phyloP scores from a whole-genome alignment of 108 stramenopile species.

The Phaeodactylum tricornutum region DNA sequence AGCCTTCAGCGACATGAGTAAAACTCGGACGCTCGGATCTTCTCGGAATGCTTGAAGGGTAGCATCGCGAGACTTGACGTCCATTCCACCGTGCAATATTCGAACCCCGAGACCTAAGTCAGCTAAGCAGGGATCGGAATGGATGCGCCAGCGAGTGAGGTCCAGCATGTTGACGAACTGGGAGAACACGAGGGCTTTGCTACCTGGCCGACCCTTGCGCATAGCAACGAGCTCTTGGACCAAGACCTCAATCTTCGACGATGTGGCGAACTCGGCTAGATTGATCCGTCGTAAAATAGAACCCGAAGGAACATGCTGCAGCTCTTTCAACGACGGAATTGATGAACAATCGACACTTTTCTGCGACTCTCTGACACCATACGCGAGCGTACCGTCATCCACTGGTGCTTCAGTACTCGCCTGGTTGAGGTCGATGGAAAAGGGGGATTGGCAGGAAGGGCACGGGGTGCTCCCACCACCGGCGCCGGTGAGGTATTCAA shows the following conservation, averaged over 20 bases:
- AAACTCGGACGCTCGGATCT: conserved; percentile 73
- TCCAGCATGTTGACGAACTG: conserved; percentile 98
- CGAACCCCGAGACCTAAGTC: conserved; percentile 70
- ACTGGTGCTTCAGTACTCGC: conserved; percentile 30
- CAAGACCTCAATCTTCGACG: conserved; percentile 93
- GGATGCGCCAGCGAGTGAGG: conserved; percentile 87
- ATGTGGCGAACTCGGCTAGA: conserved; percentile 88
- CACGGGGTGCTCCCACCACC: conserved; percentile 35
- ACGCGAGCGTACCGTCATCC: conserved; percentile 40
- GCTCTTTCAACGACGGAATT: conserved; percentile 69
- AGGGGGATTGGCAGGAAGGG: conserved; percentile 68
- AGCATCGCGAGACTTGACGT: conserved; percentile 79
- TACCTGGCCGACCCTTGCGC: conserved; percentile 79
- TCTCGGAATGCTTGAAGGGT: conserved; percentile 79
- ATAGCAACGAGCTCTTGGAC: conserved; percentile 84
- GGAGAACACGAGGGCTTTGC: conserved; percentile 96
- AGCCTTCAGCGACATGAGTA: conserved; percentile 93
- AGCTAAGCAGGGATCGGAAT: conserved; percentile 70
- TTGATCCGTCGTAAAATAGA: conserved; percentile 91
- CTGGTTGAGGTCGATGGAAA: conserved; percentile 75
- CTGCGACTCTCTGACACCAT: not conserved
- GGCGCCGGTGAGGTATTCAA: conserved; percentile 64
- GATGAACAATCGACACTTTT: not conserved
- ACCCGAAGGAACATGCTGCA: conserved; percentile 61
- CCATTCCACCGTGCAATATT: conserved; percentile 88